Base-by-base conservation (phyloP, 1,284 basidiomycete genomes). In the Blastosporella zonata region DNA sequence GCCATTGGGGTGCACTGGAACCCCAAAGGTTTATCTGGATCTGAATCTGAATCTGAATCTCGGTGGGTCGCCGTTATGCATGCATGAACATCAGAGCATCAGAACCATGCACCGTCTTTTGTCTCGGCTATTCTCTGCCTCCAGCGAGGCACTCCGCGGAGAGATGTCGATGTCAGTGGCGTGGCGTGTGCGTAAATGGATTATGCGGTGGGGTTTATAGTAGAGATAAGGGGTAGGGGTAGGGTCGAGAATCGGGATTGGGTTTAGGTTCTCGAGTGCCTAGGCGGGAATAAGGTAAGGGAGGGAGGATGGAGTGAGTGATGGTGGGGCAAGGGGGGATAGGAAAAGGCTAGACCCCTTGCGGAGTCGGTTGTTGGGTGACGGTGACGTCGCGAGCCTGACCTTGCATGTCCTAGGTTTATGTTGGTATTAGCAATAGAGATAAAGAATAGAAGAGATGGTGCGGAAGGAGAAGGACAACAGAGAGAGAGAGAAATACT, bases 341-440 rank as follows among this genome's bases (percentile, higher is more conserved):
- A 7, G 8, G 13, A 34, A 29, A 25, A 46, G 18, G 28, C 64
- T 61, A 77, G 50, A 74, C 74, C 20, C 75, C 75, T 55, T 77
- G 74, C 6, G 76, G 76, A 21, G 76, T 78, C 34, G 75, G 76
- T 54, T 78, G 75, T 56, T 72, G 69, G 44, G 77, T 72, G 27
- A 75, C 66, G 48, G 64, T 65, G 17, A 72, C 63, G 48, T 76
- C 73, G 53, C 74, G 64, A 34, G 70, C 67, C 51, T 73, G 71
- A 28, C 74, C 74, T 62, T 74, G 71, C 46, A 69, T 61, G 45
- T 78, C 75, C 76, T 77, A 28, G 25, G 39, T 45, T 33, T 27
- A 9, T 35, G 28, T 37, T 43, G 42, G 37, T n/a, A 42, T 46
- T 25, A 48, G 43, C 21, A 37, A 39, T 41, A 43, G 20, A 18